phyloP scores from a whole-genome alignment of 768 basidiomycete species.

The Pisolithus albus region DNA sequence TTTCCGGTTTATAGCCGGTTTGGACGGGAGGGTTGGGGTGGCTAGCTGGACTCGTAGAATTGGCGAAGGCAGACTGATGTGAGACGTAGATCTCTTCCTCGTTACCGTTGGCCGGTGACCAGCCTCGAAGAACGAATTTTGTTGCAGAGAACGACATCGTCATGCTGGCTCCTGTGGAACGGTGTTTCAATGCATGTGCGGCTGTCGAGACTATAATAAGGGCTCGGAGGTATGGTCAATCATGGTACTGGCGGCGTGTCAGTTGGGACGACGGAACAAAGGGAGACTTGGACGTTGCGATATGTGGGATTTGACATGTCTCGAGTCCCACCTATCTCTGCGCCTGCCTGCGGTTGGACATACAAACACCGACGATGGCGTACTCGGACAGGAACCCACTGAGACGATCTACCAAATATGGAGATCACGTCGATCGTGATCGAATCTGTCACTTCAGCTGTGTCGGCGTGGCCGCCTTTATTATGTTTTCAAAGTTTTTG shows the following conservation, averaged over 20 bases:
- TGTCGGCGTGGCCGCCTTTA: not conserved
- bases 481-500: not conserved
- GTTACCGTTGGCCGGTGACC: conserved; percentile 22
- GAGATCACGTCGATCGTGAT: conserved; percentile 3
- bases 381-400: not conserved
- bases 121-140: conserved; percentile 15
- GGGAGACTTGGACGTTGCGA: not conserved
- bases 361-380: not conserved
- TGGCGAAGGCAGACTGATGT: conserved; percentile 9
- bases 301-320: conserved; percentile 1
- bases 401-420: conserved; percentile 3
- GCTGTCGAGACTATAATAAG: not conserved
- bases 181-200: not conserved
- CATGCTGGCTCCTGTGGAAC: not conserved
- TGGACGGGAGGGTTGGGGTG: conserved; percentile 2
- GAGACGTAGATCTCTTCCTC: conserved; percentile 24
- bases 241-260: not conserved
- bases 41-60: conserved; percentile 2
- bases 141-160: conserved; percentile 4
- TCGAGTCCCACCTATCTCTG: not conserved
- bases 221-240: not conserved
- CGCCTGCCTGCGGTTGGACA: not conserved
- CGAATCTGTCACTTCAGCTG: conserved; percentile 1
- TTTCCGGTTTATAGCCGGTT: conserved; percentile 12
- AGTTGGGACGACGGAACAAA: not conserved